Evolutionary conservation across 2,329 filamentous ascomycete genomes (phyloP), one percentile per base, ranked within the genome.

Genomic region (Aspergillus quadricinctus): DNA sequence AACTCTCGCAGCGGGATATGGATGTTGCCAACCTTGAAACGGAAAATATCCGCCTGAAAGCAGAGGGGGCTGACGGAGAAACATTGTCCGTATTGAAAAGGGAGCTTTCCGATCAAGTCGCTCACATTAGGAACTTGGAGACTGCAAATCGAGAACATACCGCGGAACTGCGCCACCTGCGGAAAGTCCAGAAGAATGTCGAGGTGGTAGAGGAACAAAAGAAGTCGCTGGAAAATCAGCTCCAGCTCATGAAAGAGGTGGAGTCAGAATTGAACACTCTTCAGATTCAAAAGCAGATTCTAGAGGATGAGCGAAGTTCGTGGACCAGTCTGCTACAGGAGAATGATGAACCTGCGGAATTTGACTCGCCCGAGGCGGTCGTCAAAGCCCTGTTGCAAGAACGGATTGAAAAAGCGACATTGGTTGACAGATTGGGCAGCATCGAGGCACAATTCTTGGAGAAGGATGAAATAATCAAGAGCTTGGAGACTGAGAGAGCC

Each of bases 181-280:
- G 92, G 14, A 89, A 92, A 63, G 77, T 88, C 3, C 87, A 92
- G 71, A 93, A 90, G 74, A 90, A 89, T n/a, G 87, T 96, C 1
- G 90, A 96, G 68, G 84, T 99, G 2, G 89, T 97, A 0, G 92
- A 99, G 70, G 94, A 99, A 72, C 92, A 99, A 77, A 97, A 97
- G 78, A 82, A 90, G 59, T 84, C 86, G 0, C 77, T 99, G 23
- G 88, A 94, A 71, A 85, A 87, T 31, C 90, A 86, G 67, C 72
- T 99, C 1, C 86, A 90, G 58, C 80, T 88, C 40, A 88, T 93
- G 72, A 85, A 90, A 56, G 80, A 84, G 11, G 68, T 96, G 9
- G 86, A 94, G 66, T 80, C 83, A 28, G 89, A 97, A 68, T 79
- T 97, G 11, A 81, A 84, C 9, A 93, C 96, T 69, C 84, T 88